Percentiles rank a stretch among this genome's conserved stretches.
phyloP scores from a whole-genome alignment of 176 grass and related monocot genomes.

The Alloteropsis semialata region DNA sequence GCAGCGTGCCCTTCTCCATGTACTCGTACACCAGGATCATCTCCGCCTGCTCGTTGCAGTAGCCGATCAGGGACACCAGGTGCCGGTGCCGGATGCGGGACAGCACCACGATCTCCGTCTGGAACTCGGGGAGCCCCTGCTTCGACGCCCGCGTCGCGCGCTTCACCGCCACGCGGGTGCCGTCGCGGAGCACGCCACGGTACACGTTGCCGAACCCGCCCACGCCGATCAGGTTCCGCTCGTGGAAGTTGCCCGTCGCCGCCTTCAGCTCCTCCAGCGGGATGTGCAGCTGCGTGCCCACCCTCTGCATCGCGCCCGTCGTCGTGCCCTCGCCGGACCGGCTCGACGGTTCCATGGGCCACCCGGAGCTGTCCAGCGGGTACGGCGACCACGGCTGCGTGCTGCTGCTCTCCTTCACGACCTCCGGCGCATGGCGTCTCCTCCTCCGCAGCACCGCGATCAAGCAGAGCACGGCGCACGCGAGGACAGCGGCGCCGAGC shows the following conservation, averaged over 20 bases:
- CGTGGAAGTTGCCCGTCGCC: slow-evolving; percentile 53
- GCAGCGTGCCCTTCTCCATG: slow-evolving; percentile 72
- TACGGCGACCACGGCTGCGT: slow-evolving; percentile 41
- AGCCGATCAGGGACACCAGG: slow-evolving; percentile 71
- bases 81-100: slow-evolving; percentile 70
- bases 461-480: slow-evolving; percentile 9
- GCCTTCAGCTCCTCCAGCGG: slow-evolving; percentile 46
- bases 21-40: slow-evolving; percentile 88
- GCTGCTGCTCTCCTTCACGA: slow-evolving; percentile 29
- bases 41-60: slow-evolving; percentile 66
- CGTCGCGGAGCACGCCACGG: slow-evolving; percentile 46
- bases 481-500: slow-evolving; percentile 31
- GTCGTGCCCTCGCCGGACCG: slow-evolving; percentile 18
- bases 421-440: slow-evolving; percentile 9
- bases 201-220: slow-evolving; percentile 85
- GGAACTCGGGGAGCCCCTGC: slow-evolving; percentile 63
- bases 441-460: slow-evolving; percentile 1
- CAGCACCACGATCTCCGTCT: slow-evolving; percentile 75
- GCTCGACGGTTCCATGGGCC: slow-evolving; percentile 42
- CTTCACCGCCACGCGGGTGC: slow-evolving; percentile 65
- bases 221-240: slow-evolving; percentile 48
- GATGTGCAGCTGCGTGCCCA: slow-evolving; percentile 44
- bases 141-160: slow-evolving; percentile 35
- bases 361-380: slow-evolving; percentile 4
- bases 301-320: slow-evolving; percentile 20